Evolutionary conservation across 2,329 filamentous ascomycete genomes (phyloP).

Genomic region (Hypoxylon sp.): DNA sequence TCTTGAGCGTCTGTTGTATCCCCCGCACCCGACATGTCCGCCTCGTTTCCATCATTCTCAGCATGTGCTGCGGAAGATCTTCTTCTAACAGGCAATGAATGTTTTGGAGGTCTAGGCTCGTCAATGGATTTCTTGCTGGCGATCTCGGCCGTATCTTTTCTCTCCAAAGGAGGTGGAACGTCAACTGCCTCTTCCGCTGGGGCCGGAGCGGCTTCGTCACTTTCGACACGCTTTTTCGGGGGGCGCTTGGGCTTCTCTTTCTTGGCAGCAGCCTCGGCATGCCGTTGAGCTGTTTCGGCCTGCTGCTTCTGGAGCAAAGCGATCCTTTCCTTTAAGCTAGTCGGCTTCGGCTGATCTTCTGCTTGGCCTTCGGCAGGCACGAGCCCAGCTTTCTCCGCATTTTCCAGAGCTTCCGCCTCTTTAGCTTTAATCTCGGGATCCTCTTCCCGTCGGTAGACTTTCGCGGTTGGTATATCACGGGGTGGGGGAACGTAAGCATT

Average conservation of each 20-base stretch:
- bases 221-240: conserved; percentile 74
- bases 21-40: conserved; percentile 74
- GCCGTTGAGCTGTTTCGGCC: conserved; percentile 86
- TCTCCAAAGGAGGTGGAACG: conserved; percentile 60
- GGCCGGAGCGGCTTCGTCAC: conserved; percentile 54
- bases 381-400: conserved; percentile 78
- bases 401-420: conserved; percentile 75
- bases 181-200: conserved; percentile 55
- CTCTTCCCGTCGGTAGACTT: conserved; percentile 88
- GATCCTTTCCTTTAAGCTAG: conserved; percentile 94
- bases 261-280: conserved; percentile 82
- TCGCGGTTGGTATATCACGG: conserved; percentile 78
- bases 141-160: conserved; percentile 64
- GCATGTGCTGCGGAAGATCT: conserved; percentile 65
- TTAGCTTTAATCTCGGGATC: conserved; percentile 80
- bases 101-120: conserved; percentile 58
- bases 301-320: conserved; percentile 95
- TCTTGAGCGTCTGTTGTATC: conserved; percentile 74
- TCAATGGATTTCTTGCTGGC: conserved; percentile 67
- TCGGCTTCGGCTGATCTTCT: conserved; percentile 90
- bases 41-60: conserved; percentile 73
- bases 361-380: conserved; percentile 65
- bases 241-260: conserved; percentile 90
- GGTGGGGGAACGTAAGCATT: conserved; percentile 88
- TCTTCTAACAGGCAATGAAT: conserved; percentile 64